A percentile compares a stretch with the other conserved stretches of the same genome.
Conservation (phyloP, 2,329 filamentous ascomycete species). For the Trichoderma endophyticum region DNA sequence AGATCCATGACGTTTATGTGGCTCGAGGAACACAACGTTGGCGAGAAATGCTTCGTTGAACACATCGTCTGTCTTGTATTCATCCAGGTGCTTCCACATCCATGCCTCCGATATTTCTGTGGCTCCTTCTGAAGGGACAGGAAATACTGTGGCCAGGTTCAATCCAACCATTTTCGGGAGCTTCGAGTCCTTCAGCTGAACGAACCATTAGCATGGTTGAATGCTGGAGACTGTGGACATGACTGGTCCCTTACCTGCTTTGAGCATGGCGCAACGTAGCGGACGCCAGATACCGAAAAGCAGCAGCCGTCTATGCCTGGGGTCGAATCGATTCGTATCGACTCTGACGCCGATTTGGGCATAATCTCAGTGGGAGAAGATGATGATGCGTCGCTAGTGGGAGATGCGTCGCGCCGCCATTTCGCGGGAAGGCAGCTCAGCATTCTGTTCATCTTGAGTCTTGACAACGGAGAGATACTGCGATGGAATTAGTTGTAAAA, state of each 20-base stretch:
- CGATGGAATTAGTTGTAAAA: neutral
- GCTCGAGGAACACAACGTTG: neutral
- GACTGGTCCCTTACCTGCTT: neutral
- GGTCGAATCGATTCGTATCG: neutral
- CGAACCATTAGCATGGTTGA: neutral
- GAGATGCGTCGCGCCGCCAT: neutral
- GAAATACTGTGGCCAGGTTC: neutral
- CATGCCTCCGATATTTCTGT: neutral
- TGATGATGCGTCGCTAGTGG: no score
- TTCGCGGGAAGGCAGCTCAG: neutral
- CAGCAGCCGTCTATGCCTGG: neutral
- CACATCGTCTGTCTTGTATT: neutral
- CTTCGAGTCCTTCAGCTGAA: neutral
- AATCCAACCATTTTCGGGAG: neutral
- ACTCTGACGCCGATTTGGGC: neutral
- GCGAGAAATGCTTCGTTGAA: neutral
- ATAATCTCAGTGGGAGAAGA: neutral
- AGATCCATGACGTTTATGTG: neutral
- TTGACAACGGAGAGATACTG: neutral
- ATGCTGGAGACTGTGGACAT: neutral
- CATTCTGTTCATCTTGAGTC: neutral
- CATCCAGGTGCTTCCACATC: neutral
- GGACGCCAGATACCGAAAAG: neutral
- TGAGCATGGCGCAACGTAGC: neutral
- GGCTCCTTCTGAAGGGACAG: fast-evolving